Evolutionary conservation across 306 rosid genomes (phyloP).

Genomic region (Dalbergia cochinchinensis): DNA sequence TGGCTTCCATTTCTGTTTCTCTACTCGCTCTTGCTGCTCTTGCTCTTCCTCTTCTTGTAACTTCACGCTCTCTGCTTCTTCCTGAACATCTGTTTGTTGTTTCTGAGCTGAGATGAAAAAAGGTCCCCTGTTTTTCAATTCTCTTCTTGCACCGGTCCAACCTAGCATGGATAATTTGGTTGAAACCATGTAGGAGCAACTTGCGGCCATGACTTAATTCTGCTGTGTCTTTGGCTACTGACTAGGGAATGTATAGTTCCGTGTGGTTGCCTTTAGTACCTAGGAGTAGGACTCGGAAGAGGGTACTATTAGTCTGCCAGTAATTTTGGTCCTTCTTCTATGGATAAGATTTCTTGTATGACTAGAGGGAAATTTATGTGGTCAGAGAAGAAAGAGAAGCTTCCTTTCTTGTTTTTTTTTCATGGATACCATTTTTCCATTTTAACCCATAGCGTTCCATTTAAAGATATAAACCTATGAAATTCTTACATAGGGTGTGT

Average conservation of each 20-base stretch:
- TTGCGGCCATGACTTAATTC: slow-evolving; percentile 73
- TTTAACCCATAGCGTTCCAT: slow-evolving; percentile 33
- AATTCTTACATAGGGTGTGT: background rate
- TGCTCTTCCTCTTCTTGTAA: slow-evolving; percentile 41
- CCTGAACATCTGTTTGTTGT: slow-evolving; percentile 59
- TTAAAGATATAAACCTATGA: too few relatives aligned
- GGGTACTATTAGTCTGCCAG: slow-evolving; percentile 12
- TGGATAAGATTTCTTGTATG: slow-evolving; percentile 66
- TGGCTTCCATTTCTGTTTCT: slow-evolving; percentile 48
- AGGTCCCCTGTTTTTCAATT: slow-evolving; percentile 43
- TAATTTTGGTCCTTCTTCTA: slow-evolving; percentile 28
- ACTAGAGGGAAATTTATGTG: slow-evolving; percentile 48
- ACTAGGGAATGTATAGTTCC: slow-evolving; percentile 31
- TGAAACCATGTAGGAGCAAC: slow-evolving; percentile 68
- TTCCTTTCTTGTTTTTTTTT: background rate
- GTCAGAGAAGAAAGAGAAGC: slow-evolving; percentile 37
- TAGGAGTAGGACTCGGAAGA: background rate
- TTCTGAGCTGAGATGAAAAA: slow-evolving; percentile 65
- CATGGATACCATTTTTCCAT: slow-evolving; percentile 27
- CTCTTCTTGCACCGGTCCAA: slow-evolving; percentile 56
- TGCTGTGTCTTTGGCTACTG: slow-evolving; percentile 21
- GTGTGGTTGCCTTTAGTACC: slow-evolving; percentile 27
- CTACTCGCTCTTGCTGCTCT: slow-evolving; percentile 12
- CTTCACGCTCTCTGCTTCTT: slow-evolving; percentile 50
- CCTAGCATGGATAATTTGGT: slow-evolving; percentile 65